These are phyloP conservation scores for Sorghum bicolor DNA, from an alignment of 176 grass and related monocot genomes.

Conservation along the genomic window Sorghum_bicolor_NCBIv3 NC_012874.2:66007001-66007500, in stretches of 20 bases:
- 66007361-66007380: not conserved
- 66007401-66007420: not conserved
- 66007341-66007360: not conserved
- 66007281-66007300: not conserved
- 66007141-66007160: not conserved
- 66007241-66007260: not conserved
- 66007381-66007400: not conserved
- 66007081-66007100: not conserved
- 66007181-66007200: not conserved
- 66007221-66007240: not conserved
- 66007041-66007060: not conserved
- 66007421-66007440: not conserved
- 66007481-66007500: not conserved
- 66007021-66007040: not conserved
- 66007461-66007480: not conserved
- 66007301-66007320: too few species aligned
- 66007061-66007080: conserved; percentile 1
- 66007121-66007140: not conserved
- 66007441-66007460: not conserved
- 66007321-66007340: not conserved
- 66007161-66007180: not conserved
- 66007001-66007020: not conserved
- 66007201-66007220: not conserved
- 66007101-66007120: not conserved
- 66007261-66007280: not conserved